Evolutionary conservation across 2,329 filamentous ascomycete species (phyloP).

Genomic region (Penicillium olsonii): DNA sequence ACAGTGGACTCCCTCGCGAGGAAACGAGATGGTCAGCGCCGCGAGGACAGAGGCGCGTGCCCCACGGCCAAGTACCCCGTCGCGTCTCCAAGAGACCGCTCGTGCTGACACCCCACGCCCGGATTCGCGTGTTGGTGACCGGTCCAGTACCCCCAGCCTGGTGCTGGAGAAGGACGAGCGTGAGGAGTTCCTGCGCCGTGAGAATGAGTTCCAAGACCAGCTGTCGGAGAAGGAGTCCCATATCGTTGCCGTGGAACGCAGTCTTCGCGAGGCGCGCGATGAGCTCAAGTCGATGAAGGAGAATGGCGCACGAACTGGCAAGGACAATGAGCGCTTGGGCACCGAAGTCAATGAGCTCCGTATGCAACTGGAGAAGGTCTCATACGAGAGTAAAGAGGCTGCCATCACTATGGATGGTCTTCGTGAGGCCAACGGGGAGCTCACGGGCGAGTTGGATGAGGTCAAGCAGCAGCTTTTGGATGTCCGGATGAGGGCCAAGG

Average conservation of each 20-base stretch:
- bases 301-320: slow-evolving; percentile 76
- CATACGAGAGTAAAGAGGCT: slow-evolving; percentile 94
- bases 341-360: slow-evolving; percentile 88
- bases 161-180: slow-evolving; percentile 93
- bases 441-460: slow-evolving; percentile 89
- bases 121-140: slow-evolving; percentile 71
- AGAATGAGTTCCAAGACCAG: slow-evolving; percentile 97
- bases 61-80: slow-evolving; percentile 45
- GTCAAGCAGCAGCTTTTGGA: slow-evolving; percentile 95
- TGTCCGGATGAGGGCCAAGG: slow-evolving; percentile 94
- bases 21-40: slow-evolving; percentile 54
- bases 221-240: slow-evolving; percentile 88
- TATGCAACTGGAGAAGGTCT: slow-evolving; percentile 94
- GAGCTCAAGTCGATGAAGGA: slow-evolving; percentile 85
- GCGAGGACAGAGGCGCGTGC: slow-evolving; percentile 52
- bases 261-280: slow-evolving; percentile 78
- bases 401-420: slow-evolving; percentile 96
- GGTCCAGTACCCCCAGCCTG: slow-evolving; percentile 82
- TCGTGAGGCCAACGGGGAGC: slow-evolving; percentile 91
- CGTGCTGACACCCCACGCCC: slow-evolving; percentile 63
- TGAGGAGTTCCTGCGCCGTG: slow-evolving; percentile 89
- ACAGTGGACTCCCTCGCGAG: slow-evolving; percentile 72
- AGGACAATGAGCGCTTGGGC: slow-evolving; percentile 85
- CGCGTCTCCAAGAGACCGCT: slow-evolving; percentile 45
- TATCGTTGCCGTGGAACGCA: slow-evolving; percentile 76